phyloP scores from a whole-genome alignment of 805 yeast genomes.

The Saitoella complicata region DNA sequence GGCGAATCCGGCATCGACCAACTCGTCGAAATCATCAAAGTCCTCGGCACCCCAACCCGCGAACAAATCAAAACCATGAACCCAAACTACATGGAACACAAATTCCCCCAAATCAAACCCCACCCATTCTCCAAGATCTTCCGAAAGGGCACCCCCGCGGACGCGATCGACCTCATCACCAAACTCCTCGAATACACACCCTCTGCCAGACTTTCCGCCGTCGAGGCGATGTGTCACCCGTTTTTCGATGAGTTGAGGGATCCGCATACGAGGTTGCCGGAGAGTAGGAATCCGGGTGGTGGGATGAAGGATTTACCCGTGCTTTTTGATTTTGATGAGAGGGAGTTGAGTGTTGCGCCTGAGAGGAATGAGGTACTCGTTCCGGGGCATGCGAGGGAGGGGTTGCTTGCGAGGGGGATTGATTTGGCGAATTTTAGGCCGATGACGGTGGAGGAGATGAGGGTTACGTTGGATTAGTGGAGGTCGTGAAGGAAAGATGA shows the following conservation, averaged over 20 bases:
- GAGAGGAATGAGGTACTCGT: conserved; percentile 24
- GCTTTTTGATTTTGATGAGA: conserved; percentile 58
- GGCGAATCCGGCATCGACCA: conserved; percentile 98
- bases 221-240: conserved; percentile 69
- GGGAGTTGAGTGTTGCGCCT: conserved; percentile 28
- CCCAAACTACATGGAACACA: conserved; percentile 93
- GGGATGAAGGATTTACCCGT: conserved; percentile 62
- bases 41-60: conserved; percentile 84
- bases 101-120: conserved; percentile 52
- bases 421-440: conserved; percentile 48
- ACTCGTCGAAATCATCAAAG: conserved; percentile 87
- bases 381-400: conserved; percentile 29
- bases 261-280: conserved; percentile 27
- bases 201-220: conserved; percentile 60
- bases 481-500: no score
- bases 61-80: conserved; percentile 91
- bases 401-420: conserved; percentile 23
- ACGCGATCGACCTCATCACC: conserved; percentile 72
- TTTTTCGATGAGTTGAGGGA: conserved; percentile 77
- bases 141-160: conserved; percentile 55
- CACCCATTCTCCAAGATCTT: conserved; percentile 48
- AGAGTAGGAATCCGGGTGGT: conserved; percentile 40
- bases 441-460: conserved; percentile 15
- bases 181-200: conserved; percentile 83
- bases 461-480: no score